Evolutionary conservation across 1,139 yeast species (phyloP).

Genomic region (Yueomyces sp.): DNA sequence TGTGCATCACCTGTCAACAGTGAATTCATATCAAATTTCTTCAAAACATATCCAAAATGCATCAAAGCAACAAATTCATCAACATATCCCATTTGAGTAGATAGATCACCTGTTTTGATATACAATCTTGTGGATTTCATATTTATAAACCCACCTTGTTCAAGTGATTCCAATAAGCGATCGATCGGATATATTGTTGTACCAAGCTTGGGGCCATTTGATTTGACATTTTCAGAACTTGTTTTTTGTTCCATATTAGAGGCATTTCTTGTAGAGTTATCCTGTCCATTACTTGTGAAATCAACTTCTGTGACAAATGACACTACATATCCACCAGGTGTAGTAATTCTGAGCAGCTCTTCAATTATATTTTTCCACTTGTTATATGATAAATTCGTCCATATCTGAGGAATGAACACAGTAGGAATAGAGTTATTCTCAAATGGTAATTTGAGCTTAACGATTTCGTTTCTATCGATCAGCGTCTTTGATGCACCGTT

Average conservation of each 20-base stretch:
- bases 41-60: constrained; percentile 13
- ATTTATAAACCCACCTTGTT: constrained; percentile 19
- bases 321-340: constrained; percentile 21
- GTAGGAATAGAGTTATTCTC: constrained; percentile 16
- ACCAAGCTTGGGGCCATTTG: constrained; percentile 18
- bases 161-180: constrained; percentile 14
- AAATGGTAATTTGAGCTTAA: constrained; percentile 18
- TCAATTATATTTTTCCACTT: constrained; percentile 19
- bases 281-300: constrained; percentile 14
- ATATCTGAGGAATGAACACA: constrained; percentile 19
- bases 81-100: constrained; percentile 19
- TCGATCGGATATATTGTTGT: constrained; percentile 19
- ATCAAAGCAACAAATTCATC: constrained; percentile 16
- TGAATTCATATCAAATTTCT: constrained; percentile 9
- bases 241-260: constrained; percentile 12
- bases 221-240: constrained; percentile 13
- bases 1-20: constrained; percentile 3
- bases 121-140: constrained; percentile 18
- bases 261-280: constrained; percentile 14
- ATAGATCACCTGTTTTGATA: constrained; percentile 19
- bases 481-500: constrained; percentile 6
- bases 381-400: constrained; percentile 15
- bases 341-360: constrained; percentile 17
- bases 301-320: constrained; percentile 15
- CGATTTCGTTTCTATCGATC: constrained; percentile 11